A percentile compares a stretch with the other conserved stretches of the same genome.
Evolutionary conservation across 805 yeast species (phyloP).

Genomic region (Saccharomycopsis lassenensis): DNA sequence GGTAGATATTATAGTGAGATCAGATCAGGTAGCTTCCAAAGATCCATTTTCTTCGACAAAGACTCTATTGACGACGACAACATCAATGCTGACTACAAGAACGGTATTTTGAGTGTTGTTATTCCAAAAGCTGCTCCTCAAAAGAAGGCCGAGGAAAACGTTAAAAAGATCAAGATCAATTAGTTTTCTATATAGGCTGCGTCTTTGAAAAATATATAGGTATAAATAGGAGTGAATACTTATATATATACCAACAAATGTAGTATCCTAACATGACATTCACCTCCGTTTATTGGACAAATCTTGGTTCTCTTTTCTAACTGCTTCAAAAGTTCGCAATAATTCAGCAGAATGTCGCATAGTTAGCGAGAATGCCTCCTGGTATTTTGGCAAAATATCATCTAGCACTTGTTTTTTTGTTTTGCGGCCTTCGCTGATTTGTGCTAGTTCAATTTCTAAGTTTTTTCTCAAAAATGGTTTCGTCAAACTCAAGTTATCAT

Average conservation of each 20-base stretch:
- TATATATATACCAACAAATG: no score
- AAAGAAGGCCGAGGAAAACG: conserved; percentile 57
- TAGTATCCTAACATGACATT: no score
- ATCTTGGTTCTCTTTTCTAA: conserved; percentile 7
- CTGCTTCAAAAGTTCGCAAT: conserved; percentile 25
- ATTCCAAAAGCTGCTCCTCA: conserved; percentile 31
- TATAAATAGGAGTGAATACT: no score
- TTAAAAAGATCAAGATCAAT: no score
- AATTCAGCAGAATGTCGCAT: conserved; percentile 31
- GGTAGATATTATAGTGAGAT: conserved; percentile 18
- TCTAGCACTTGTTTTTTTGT: conserved; percentile 42
- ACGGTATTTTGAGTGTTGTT: conserved; percentile 2
- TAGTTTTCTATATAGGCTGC: no score
- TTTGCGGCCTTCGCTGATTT: conserved; percentile 56
- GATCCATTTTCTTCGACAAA: no score
- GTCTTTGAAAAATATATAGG: no score
- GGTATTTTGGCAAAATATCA: conserved; percentile 46
- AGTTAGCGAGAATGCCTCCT: conserved; percentile 46
- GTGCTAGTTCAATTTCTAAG: conserved; percentile 55
- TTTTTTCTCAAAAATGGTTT: conserved; percentile 80
- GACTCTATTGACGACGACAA: conserved; percentile 25
- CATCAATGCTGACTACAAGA: conserved; percentile 6
- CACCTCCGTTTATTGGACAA: conserved; percentile 20
- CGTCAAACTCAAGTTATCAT: conserved; percentile 58
- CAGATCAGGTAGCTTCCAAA: conserved; percentile 22